Evolutionary conservation across 2,329 filamentous ascomycete genomes (phyloP).

Genomic region (Cercospora sp.): DNA sequence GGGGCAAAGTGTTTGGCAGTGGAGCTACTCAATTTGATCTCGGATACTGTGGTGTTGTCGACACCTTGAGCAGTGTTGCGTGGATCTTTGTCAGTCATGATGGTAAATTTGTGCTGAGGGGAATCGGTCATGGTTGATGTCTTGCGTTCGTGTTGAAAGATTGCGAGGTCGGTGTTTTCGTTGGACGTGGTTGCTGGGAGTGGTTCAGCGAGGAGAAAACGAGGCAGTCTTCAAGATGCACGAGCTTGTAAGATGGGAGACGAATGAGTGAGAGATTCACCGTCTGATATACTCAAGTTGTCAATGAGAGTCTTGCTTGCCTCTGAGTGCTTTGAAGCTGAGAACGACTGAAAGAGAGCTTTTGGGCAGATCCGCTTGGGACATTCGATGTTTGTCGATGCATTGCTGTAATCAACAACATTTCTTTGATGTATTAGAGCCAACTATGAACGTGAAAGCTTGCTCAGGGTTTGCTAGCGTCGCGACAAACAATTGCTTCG

Average conservation of each 20-base stretch:
- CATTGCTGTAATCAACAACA: neutral
- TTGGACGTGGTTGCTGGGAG: neutral
- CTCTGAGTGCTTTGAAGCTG: neutral
- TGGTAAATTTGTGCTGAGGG: neutral
- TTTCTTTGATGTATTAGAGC: neutral
- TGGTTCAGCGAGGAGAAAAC: neutral
- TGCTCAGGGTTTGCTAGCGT: neutral
- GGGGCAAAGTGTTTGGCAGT: neutral
- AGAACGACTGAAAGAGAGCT: neutral
- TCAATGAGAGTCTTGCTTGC: neutral
- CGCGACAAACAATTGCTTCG: neutral
- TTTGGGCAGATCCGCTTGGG: neutral
- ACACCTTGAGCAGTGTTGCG: neutral
- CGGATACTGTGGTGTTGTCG: neutral
- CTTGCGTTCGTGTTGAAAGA: neutral
- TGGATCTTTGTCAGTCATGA: neutral
- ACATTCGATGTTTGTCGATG: neutral
- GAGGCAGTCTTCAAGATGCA: neutral
- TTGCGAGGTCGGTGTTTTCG: neutral
- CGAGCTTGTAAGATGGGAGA: neutral
- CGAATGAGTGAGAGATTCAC: neutral
- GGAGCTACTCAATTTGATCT: neutral
- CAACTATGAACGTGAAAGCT: neutral
- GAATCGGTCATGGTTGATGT: neutral
- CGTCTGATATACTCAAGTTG: neutral